Base-by-base conservation (phyloP, 768 basidiomycete genomes). In the Fomitopsis serialis region DNA sequence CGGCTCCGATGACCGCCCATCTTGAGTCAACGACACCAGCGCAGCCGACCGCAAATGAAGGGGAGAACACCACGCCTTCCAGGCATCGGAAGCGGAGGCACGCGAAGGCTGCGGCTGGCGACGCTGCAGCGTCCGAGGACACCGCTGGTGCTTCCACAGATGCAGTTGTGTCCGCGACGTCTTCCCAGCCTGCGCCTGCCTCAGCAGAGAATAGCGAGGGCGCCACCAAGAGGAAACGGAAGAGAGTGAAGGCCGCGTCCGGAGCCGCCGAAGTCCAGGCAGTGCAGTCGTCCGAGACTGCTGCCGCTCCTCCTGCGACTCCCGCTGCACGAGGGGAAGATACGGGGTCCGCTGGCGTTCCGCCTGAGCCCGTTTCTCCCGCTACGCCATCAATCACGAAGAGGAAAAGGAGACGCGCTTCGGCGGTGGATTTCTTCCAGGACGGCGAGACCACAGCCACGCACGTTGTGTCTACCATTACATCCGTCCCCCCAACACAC, bases 351-450 rank as follows among this genome's bases (percentile, higher is more conserved):
- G 17, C 4, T 21, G 32, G 21, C 6, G 17, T 21, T 12, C 19
- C 48, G 2, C 34, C 36, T 17, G 36, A 49, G 12, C 34, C 58
- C 2, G 57, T 44, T 23, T 48, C 54, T 4, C 56, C 60, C 13
- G 46, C 51, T 11, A 62, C 62, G 5, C 61, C 62, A 12, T 29
- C 55, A 19, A 53, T 48, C 37, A 13, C 58, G 22, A 48, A 24
- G 29, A 59, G 42, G 52, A 59, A 58, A 42, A 61, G 53, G 52
- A 12, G 47, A 25, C 65, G 63, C 42, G 60, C 65, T 12, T 35
- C 50, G 24, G 65, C 65, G 17, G 50, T 57, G 11, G 65, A 66
- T 46, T 63, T 65, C 61, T 62, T 65, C 58, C 58, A 59, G 32
- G 60, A 62, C 49, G 55, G 40, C 11, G 10, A 36, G 9, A 9